Evolutionary conservation across 257 asterid species (phyloP).

Genomic region (Leonotis leonurus): DNA sequence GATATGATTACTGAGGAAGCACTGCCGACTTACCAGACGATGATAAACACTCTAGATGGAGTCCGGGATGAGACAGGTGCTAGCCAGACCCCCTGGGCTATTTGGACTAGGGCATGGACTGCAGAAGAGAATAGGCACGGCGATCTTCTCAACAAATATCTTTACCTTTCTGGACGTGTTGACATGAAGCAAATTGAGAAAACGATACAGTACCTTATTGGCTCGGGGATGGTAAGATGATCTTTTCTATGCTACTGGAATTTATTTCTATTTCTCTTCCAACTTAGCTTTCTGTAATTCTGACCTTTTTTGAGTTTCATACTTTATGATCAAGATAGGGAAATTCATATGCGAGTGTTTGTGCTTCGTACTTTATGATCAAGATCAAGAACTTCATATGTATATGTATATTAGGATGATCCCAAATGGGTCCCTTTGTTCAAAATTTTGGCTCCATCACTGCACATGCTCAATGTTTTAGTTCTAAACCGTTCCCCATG

Average conservation of each 20-base stretch:
- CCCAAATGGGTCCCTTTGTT: no score
- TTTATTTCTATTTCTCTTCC: background rate
- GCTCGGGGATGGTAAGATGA: constrained; percentile 39
- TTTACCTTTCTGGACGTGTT: constrained; percentile 62
- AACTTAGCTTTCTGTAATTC: background rate
- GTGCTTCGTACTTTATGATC: background rate
- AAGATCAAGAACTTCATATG: background rate
- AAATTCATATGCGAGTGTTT: background rate
- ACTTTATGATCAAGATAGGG: background rate
- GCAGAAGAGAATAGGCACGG: constrained; percentile 82
- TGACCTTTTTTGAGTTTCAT: background rate
- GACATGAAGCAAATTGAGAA: constrained; percentile 61
- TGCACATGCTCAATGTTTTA: background rate
- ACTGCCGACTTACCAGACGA: constrained; percentile 76
- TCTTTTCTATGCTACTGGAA: background rate
- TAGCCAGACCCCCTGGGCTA: constrained; percentile 64
- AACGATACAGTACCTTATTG: constrained; percentile 56
- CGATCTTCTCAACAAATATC: constrained; percentile 58
- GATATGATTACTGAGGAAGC: constrained; percentile 81
- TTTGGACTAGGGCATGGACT: constrained; percentile 76
- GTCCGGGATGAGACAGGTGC: constrained; percentile 81
- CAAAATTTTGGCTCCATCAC: background rate
- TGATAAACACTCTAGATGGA: constrained; percentile 69
- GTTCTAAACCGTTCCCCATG: background rate
- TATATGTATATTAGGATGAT: no score